Base-by-base conservation (phyloP, 2,329 filamentous ascomycete species). In the Hymenoscyphus fructigenus region DNA sequence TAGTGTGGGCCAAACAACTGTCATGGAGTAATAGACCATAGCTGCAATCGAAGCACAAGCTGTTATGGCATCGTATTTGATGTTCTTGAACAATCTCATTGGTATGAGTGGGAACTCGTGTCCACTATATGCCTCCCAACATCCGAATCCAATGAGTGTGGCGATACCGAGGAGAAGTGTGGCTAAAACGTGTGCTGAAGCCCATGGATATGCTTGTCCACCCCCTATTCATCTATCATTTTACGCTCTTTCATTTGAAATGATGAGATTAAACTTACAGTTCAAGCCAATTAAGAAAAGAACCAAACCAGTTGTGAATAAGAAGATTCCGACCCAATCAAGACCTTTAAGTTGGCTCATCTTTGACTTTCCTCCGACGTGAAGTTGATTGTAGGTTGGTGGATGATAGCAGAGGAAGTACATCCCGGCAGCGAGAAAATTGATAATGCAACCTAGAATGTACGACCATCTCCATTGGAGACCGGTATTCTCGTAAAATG, bases 381-480 rank as follows among this genome's bases (percentile, higher is more conserved):
- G 79, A 20, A 81, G 76, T 72, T 79, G 78, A 23, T 76, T 70
- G 70, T 78, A 82, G 7, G 76, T 78, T 0, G 82, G 81, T 28
- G 81, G 82, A 67, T 79, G 78, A 72, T 83, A 84, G 63, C 81
- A 79, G 66, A 81, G 75, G 38, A 74, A 73, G 64, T 79, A 82
- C 6, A 82, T 75, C 1, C 76, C 69, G 1, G 80, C 68, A 12
- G 78, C 74, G 26, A 81, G 64, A n/a, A 74, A 75, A 41, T 75
- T 77, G 63, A 80, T 74, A 61, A 82, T 80, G 68, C 81, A 79
- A 63, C 78, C 79, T 3, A 84, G 69, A 68, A 81, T 83, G 71
- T 81, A 85, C 63, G 74, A 78, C 80, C 81, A 83, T 50, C 83
- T 76, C 82, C 82, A 85, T 20, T 75, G 73, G 3, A 76, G 70